Evolutionary conservation across 352 stramenopile genomes (phyloP).

Genomic region (Thalassiosira allenii): DNA sequence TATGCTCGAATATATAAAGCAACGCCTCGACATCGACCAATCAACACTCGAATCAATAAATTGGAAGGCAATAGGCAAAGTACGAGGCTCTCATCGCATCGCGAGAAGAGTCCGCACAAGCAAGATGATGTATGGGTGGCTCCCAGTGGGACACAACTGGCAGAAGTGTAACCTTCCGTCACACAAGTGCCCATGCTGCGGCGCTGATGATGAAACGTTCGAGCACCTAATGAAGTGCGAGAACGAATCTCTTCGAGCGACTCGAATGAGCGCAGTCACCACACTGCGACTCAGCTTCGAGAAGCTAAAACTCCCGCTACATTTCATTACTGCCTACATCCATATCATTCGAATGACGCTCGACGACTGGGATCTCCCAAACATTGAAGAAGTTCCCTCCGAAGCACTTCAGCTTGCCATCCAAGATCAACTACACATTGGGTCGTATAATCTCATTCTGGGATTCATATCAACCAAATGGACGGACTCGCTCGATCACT

Average conservation of each 20-base stretch:
- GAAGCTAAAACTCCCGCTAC: background rate
- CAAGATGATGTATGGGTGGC: constrained; percentile 29
- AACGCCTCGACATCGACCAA: background rate
- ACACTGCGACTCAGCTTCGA: no score
- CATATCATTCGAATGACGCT: background rate
- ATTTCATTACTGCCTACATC: background rate
- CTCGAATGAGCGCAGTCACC: no score
- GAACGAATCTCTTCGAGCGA: no score
- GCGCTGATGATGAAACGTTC: constrained; percentile 3
- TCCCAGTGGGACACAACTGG: constrained; percentile 18
- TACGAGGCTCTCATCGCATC: background rate
- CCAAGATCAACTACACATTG: background rate
- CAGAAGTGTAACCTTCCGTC: constrained; percentile 6
- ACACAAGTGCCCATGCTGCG: constrained; percentile 23
- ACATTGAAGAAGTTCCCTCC: no score
- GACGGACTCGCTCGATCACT: background rate
- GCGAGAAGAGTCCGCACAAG: background rate
- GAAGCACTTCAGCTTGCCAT: background rate
- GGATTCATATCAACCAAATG: background rate
- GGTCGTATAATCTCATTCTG: background rate
- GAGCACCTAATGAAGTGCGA: constrained; percentile 2
- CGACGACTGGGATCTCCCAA: no score
- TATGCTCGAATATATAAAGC: constrained; percentile 6
- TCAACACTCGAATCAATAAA: background rate
- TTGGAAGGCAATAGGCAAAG: constrained; percentile 9